A percentile compares a stretch with the other conserved stretches of the same genome.
Evolutionary conservation across 306 rosid species (phyloP).

Genomic region (Crataegus laevigata): DNA sequence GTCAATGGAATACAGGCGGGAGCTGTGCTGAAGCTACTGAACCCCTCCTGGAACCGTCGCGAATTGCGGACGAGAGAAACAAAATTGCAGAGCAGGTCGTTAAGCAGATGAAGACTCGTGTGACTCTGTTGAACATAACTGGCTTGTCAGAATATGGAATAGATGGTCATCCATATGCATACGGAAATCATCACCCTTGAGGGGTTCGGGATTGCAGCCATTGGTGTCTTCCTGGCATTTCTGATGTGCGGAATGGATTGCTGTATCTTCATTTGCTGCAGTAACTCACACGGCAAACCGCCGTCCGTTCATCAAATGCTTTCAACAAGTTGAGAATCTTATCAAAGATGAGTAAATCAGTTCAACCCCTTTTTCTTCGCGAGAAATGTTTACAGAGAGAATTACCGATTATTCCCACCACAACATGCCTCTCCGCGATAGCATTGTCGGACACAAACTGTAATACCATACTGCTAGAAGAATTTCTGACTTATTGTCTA

Average conservation of each 20-base stretch:
- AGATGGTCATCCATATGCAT: slow-evolving; percentile 79
- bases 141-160: slow-evolving; percentile 62
- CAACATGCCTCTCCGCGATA: background rate
- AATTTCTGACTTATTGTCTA: slow-evolving; percentile 17
- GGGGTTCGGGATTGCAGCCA: slow-evolving; percentile 83
- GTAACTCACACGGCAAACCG: slow-evolving; percentile 12
- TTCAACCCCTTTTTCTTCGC: background rate
- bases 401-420: background rate
- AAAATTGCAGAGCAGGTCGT: slow-evolving; percentile 49
- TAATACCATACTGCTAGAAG: background rate
- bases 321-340: background rate
- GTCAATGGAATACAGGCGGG: slow-evolving; percentile 91
- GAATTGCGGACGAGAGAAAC: slow-evolving; percentile 33
- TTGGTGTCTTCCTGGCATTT: slow-evolving; percentile 98
- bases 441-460: background rate
- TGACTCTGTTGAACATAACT: slow-evolving; percentile 67
- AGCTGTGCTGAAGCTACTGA: slow-evolving; percentile 63
- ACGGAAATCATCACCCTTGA: slow-evolving; percentile 39
- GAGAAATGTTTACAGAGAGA: background rate
- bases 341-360: background rate
- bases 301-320: background rate
- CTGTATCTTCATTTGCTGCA: slow-evolving; percentile 62
- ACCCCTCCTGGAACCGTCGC: slow-evolving; percentile 28
- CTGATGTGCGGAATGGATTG: slow-evolving; percentile 80
- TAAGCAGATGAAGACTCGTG: slow-evolving; percentile 64